Percentiles rank a stretch among this genome's conserved stretches.
These are phyloP conservation scores for Alnus rubra DNA, from an alignment of 306 rosid genomes.

Conservation along the genomic window DNA sequence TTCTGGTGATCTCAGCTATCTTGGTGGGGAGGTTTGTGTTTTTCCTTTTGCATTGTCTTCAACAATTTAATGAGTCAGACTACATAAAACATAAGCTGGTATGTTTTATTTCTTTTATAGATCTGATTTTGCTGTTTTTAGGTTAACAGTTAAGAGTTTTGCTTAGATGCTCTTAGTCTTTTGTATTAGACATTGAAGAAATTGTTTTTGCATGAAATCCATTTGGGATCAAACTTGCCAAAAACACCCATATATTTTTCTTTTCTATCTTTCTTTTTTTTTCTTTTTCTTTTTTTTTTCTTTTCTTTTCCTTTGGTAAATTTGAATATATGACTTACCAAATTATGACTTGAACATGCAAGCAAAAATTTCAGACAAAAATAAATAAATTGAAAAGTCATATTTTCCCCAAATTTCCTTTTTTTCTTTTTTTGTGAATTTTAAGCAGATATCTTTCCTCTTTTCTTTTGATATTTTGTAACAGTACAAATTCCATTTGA, in stretches of 20 bases:
- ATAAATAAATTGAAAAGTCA: neutral
- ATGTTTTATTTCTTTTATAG: neutral
- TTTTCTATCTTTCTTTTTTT: too few species aligned
- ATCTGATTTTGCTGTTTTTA: neutral
- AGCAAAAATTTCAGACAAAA: neutral
- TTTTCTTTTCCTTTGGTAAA: neutral
- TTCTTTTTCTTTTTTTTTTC: neutral
- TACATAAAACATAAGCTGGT: neutral
- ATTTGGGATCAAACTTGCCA: neutral
- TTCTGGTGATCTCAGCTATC: conserved; percentile 86
- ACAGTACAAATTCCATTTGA: neutral
- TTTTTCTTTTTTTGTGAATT: neutral
- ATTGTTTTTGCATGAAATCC: neutral
- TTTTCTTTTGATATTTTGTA: neutral
- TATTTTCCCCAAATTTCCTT: neutral
- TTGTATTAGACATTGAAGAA: neutral
- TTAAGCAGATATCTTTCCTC: neutral
- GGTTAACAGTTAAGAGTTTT: neutral
- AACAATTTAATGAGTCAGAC: neutral
- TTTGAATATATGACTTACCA: neutral
- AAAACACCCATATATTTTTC: neutral
- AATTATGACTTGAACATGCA: neutral
- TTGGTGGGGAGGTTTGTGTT: conserved; percentile 80
- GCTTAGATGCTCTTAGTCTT: neutral
- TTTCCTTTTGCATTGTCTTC: neutral